phyloP scores from a whole-genome alignment of 176 grass and related monocot species.

The Bolboschoenus planiculmis region DNA sequence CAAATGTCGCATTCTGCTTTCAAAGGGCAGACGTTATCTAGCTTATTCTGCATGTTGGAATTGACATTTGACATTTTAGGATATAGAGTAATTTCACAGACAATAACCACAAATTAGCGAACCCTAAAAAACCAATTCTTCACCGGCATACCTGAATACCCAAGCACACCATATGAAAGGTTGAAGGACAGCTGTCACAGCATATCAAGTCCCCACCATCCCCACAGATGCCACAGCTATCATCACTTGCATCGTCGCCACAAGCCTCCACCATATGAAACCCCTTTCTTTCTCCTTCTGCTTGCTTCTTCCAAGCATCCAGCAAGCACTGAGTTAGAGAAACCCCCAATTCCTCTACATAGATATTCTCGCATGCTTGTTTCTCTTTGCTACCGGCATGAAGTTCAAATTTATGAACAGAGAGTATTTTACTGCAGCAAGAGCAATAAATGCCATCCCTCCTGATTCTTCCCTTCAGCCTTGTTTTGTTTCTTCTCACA shows the following conservation, averaged over 20 bases:
- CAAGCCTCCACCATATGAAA: slow-evolving; percentile 54
- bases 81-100: not conserved
- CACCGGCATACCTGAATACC: slow-evolving; percentile 54
- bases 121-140: slow-evolving; percentile 6
- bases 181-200: slow-evolving; percentile 80
- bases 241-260: slow-evolving; percentile 51
- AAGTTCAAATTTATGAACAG: slow-evolving; percentile 77
- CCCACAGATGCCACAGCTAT: slow-evolving; percentile 70
- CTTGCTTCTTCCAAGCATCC: slow-evolving; percentile 78
- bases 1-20: not conserved
- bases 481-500: slow-evolving; percentile 45
- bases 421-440: slow-evolving; percentile 82
- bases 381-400: slow-evolving; percentile 87
- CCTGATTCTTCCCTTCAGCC: slow-evolving; percentile 64
- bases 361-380: slow-evolving; percentile 58
- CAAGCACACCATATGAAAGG: slow-evolving; percentile 84
- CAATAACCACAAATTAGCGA: slow-evolving; percentile 6
- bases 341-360: slow-evolving; percentile 41
- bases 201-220: slow-evolving; percentile 90
- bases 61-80: not conserved
- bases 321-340: slow-evolving; percentile 68
- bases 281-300: slow-evolving; percentile 51
- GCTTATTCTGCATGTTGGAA: not conserved
- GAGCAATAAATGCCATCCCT: slow-evolving; percentile 81
- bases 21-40: not conserved